Conservation (phyloP, 164 flowering plant species). For the Santalum album region DNA sequence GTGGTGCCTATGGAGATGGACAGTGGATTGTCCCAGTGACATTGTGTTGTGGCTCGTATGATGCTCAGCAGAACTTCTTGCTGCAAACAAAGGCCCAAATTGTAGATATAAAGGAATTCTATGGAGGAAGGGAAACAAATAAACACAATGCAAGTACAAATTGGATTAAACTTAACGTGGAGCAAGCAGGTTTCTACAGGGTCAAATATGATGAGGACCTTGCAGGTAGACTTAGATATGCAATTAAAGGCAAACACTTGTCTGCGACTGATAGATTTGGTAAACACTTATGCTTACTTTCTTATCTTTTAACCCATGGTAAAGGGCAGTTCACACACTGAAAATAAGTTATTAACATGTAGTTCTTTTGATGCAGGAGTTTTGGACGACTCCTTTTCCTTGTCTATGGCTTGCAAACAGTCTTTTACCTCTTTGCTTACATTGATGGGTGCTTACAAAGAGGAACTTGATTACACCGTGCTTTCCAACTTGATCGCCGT, state of each 20-base stretch:
- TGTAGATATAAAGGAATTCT: constrained; percentile 32
- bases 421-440: constrained; percentile 68
- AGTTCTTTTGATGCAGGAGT: too few relatives aligned
- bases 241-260: constrained; percentile 55
- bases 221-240: constrained; percentile 59
- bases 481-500: constrained; percentile 73
- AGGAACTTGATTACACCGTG: constrained; percentile 81
- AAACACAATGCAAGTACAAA: constrained; percentile 3
- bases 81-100: constrained; percentile 38
- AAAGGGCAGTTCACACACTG: background rate
- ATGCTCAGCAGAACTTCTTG: constrained; percentile 48
- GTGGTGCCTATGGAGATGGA: constrained; percentile 72
- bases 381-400: constrained; percentile 85
- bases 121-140: constrained; percentile 6
- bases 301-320: background rate
- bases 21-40: constrained; percentile 96
- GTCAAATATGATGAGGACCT: constrained; percentile 93
- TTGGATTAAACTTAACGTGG: constrained; percentile 87
- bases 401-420: constrained; percentile 70
- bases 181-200: constrained; percentile 88
- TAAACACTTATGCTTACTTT: constrained; percentile 15
- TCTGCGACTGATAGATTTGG: constrained; percentile 87
- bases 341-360: too few relatives aligned
- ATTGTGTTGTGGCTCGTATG: constrained; percentile 71
- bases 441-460: constrained; percentile 75